Base-by-base conservation (phyloP, 768 basidiomycete genomes). In the Psilocybe tampanensis region DNA sequence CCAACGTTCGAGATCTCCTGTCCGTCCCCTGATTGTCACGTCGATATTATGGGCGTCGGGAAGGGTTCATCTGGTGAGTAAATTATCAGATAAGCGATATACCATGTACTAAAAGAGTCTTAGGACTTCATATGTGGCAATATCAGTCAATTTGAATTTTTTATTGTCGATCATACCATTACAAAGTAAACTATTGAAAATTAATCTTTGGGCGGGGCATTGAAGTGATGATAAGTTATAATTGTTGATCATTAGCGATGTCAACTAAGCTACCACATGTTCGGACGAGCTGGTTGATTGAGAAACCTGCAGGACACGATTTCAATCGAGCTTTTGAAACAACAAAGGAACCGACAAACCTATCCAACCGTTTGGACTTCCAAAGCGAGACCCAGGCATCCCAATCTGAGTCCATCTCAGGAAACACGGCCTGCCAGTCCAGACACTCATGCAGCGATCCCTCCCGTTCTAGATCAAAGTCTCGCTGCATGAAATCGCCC, bases 371-470 rank as follows among this genome's bases (percentile, higher is more conserved):
- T 13, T 39, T 39, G n/a, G 36, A 15, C 36, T 39, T 39, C 36
- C 36, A 39, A n/a, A 39, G 36, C 12, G 36, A 39, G 4, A 39
- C 36, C 36, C 36, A 39, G 13, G 36, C n/a, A 39, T 13, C 12
- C 36, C 36, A 39, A n/a, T 39, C 36, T 39, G 36, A 6, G 36
- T 39, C 36, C 36, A 39, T 13, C 36, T 39, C 36, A n/a, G 4
- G 4, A 39, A 15, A 39, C 3, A 39, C 36, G 36, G 36, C 12
- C n/a, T 39, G 36, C 36, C 36, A 39, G 15, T 39, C 36, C 36
- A 39, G 53, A 52, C 73, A 76, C n/a, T 56, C 53, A 53, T 74
- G 69, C 4, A 66, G 65, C 1, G 64, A 62, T 1, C 70, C 70
- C 9, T 61, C 44, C 34, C 70, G 52, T 22, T 70, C 62, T 18